Percentiles rank a stretch among this genome's conserved stretches.
phyloP scores from a whole-genome alignment of 75 land plant genomes.

The Ceratopteris richardii region DNA sequence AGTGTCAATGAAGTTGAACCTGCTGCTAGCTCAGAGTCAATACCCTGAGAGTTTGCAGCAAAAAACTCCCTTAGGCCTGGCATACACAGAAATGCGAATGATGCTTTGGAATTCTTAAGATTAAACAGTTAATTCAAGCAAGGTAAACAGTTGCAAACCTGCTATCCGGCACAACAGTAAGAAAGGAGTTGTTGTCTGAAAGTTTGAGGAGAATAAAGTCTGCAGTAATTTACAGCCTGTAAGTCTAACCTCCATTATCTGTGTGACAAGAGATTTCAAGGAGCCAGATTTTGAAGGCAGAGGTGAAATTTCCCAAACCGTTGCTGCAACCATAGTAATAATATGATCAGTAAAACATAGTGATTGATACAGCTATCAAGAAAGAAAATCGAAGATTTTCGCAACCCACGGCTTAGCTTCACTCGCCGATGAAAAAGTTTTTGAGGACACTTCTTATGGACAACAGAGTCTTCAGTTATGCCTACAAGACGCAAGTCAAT shows the following conservation, averaged over 20 bases:
- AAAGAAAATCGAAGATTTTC: too few relatives aligned
- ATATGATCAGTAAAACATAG: too few relatives aligned
- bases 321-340: constrained; percentile 39
- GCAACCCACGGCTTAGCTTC: constrained; percentile 62
- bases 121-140: not conserved
- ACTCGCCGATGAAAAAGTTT: constrained; percentile 62
- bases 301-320: constrained; percentile 75
- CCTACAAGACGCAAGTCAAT: constrained; percentile 53
- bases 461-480: constrained; percentile 60
- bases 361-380: too few relatives aligned
- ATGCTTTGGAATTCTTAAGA: too few relatives aligned
- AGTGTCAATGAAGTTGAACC: not conserved
- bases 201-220: constrained; percentile 37
- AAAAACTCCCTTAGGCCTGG: constrained; percentile 83
- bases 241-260: constrained; percentile 60
- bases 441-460: constrained; percentile 54
- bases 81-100: too few relatives aligned
- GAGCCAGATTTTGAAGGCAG: constrained; percentile 18
- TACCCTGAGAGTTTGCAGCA: constrained; percentile 60
- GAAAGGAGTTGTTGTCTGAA: constrained; percentile 61
- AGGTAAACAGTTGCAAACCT: constrained; percentile 42
- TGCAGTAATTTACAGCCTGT: constrained; percentile 62
- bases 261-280: constrained; percentile 63
- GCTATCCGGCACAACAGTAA: constrained; percentile 71
- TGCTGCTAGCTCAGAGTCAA: constrained; percentile 6